Evolutionary conservation across 768 basidiomycete genomes (phyloP).

Genomic region (Suillus paluster): DNA sequence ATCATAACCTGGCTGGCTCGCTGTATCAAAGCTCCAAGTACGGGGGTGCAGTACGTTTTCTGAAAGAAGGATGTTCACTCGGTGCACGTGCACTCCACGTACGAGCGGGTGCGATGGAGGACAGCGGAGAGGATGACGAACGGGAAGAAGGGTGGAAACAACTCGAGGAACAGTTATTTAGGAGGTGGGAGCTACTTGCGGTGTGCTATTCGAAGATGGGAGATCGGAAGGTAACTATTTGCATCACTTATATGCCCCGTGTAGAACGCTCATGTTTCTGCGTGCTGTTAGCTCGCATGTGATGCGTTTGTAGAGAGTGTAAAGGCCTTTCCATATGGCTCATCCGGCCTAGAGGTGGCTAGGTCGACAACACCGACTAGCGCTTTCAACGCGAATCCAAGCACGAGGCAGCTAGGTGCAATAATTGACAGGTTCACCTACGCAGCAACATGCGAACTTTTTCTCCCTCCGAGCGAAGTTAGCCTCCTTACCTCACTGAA

Average conservation of each 20-base stretch:
- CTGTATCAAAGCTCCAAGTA: conserved; percentile 68
- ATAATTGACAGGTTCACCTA: conserved; percentile 72
- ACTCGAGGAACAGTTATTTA: conserved; percentile 66
- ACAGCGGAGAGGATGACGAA: conserved; percentile 26
- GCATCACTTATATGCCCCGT: conserved; percentile 11
- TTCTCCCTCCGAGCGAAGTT: conserved; percentile 52
- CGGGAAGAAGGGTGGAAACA: conserved; percentile 54
- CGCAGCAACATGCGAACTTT: conserved; percentile 67
- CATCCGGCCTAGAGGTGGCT: conserved; percentile 6
- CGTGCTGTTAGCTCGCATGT: conserved; percentile 55
- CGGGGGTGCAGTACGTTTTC: conserved; percentile 70
- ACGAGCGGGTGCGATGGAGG: conserved; percentile 14
- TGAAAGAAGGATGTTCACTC: conserved; percentile 61
- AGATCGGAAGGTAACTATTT: conserved; percentile 66
- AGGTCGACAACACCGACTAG: conserved; percentile 12
- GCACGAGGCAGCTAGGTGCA: conserved; percentile 57
- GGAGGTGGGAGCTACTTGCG: conserved; percentile 82
- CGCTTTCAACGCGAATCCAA: conserved; percentile 44
- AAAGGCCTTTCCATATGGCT: conserved; percentile 54
- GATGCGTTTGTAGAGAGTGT: conserved; percentile 58
- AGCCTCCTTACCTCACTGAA: background rate
- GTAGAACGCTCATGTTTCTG: background rate
- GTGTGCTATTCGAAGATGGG: conserved; percentile 79
- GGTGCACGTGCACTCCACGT: conserved; percentile 52
- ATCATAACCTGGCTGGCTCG: conserved; percentile 69